Base-by-base conservation (phyloP, 306 rosid species). In the Fagus crenata region DNA sequence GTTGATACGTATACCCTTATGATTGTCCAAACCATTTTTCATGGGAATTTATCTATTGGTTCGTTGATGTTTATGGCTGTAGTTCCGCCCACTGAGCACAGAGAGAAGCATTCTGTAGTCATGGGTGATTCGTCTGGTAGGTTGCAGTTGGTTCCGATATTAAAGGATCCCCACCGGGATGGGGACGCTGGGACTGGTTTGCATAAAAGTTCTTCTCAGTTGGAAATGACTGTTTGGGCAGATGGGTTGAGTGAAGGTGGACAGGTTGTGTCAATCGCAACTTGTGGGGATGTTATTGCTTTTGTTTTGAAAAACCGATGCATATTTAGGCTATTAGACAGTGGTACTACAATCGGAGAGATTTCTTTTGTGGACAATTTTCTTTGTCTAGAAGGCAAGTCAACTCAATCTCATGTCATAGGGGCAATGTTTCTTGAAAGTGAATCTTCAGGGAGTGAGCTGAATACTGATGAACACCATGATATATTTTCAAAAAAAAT, bases 11-110 rank as follows among this genome's bases (percentile, higher is more conserved):
- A 85, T 80, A 87, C 90, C 28, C 97, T 92, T 77, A 75, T 86
- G 51, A 85, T 95, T 85, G 94, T 88, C 3, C 96, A 91, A 55
- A 95, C 91, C 17, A 83, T 88, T 75, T 85, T 89, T 87, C 97
- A 89, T 82, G 99, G 97, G 76, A 89, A 76, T 80, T 78, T 95
- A 76, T 89, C 91, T n/a, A 85, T 92, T 46, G 93, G 88, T 69
- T 85, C 93, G 0, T 75, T 92, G 84, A 89, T 68, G 88, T 92
- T 88, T 87, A 89, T 92, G 98, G 88, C 77, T 28, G 72, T 92
- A 3, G 93, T 92, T 40, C 89, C 88, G 53, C 73, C 80, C n/a
- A 77, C 76, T 56, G 82, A 78, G 71, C 90, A 79, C 42, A 85
- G 83, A 68, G 92, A 83, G 83, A 87, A 85, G 80, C 80, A 83